These are phyloP conservation scores for Sarocladiaceae sp. DNA, from an alignment of 2,329 filamentous ascomycete genomes.

Conservation along the genomic window DNA sequence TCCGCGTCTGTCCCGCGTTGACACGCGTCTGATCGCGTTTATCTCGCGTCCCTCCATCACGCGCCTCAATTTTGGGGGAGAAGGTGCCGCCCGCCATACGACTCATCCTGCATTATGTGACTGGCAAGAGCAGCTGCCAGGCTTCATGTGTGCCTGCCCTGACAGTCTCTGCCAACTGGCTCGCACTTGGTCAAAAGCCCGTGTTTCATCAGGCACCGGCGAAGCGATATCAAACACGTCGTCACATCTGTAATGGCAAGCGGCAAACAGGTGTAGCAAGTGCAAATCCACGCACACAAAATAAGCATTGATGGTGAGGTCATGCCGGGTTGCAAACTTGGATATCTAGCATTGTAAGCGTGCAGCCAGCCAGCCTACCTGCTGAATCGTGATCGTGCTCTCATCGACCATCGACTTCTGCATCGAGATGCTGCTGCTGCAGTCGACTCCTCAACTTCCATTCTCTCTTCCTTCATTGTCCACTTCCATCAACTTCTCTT, in stretches of 20 bases:
- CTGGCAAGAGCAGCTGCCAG: neutral
- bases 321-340: neutral
- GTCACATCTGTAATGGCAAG: no score
- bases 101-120: neutral
- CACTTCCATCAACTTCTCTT: neutral
- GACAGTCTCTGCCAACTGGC: neutral
- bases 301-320: neutral
- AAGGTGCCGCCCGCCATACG: neutral
- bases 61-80: constrained; percentile 9
- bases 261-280: no score
- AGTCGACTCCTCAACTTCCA: neutral
- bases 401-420: neutral
- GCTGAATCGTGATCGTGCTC: constrained; percentile 3
- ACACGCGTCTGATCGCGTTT: constrained; percentile 10
- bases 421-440: constrained; percentile 1
- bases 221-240: no score
- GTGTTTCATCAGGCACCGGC: no score
- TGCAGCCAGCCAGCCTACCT: neutral
- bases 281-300: no score
- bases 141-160: neutral
- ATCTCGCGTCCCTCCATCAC: constrained; percentile 10
- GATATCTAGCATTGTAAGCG: neutral
- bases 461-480: neutral
- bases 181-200: no score
- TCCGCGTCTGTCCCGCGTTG: constrained; percentile 2